A percentile compares a stretch with the other conserved stretches of the same genome.
phyloP scores from a whole-genome alignment of 257 asterid genomes.

The Misopates orontium region DNA sequence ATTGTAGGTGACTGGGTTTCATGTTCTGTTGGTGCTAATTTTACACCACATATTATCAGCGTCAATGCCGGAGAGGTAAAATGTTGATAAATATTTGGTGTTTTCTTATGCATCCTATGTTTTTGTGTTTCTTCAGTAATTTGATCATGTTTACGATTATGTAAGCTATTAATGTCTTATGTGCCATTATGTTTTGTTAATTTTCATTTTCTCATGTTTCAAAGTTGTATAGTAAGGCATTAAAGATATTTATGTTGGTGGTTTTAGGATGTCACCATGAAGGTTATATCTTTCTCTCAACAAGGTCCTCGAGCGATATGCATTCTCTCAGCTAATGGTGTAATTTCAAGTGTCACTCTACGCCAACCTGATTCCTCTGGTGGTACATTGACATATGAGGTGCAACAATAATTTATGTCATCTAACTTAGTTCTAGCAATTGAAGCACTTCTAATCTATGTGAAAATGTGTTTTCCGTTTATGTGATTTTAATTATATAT shows the following conservation, averaged over 20 bases:
- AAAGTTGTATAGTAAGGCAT: neutral
- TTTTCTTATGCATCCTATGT: neutral
- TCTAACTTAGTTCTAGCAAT: neutral
- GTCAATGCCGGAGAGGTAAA: constrained; percentile 92
- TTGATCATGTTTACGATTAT: neutral
- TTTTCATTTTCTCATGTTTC: neutral
- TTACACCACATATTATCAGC: constrained; percentile 77
- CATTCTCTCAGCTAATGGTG: constrained; percentile 61
- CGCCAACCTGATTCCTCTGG: constrained; percentile 70
- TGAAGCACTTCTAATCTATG: neutral
- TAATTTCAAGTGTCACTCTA: constrained; percentile 57
- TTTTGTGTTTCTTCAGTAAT: neutral
- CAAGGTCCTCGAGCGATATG: constrained; percentile 74
- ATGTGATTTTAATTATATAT: neutral
- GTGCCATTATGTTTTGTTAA: too few relatives aligned
- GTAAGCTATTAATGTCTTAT: neutral
- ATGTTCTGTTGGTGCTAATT: constrained; percentile 76
- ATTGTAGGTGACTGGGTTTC: constrained; percentile 84
- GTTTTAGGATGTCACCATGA: constrained; percentile 74
- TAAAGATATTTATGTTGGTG: constrained; percentile 14
- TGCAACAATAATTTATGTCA: constrained; percentile 14
- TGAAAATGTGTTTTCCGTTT: too few relatives aligned
- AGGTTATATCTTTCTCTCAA: constrained; percentile 80
- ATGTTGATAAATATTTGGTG: neutral
- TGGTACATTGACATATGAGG: constrained; percentile 69